Conservation (phyloP, 345 rosid genomes). For the Citrus mangshanensis region DNA sequence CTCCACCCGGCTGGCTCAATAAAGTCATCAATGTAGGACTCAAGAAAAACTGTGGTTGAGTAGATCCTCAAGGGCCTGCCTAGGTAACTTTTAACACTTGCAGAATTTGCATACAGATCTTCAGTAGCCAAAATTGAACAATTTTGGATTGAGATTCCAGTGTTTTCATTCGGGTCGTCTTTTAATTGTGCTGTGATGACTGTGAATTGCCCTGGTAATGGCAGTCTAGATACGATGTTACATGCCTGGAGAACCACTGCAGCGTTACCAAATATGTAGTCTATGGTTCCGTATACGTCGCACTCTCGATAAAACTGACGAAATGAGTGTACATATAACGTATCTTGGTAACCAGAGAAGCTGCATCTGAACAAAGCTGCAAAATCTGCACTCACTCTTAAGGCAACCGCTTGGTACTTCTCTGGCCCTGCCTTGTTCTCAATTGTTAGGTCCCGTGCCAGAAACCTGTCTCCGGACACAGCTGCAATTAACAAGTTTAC, state of each 20-base stretch:
- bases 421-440: slow-evolving; percentile 74
- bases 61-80: slow-evolving; percentile 80
- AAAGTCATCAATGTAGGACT: slow-evolving; percentile 64
- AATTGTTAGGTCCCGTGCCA: slow-evolving; percentile 69
- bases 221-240: slow-evolving; percentile 61
- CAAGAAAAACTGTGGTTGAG: slow-evolving; percentile 58
- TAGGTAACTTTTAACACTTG: slow-evolving; percentile 52
- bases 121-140: slow-evolving; percentile 63
- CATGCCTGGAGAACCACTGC: slow-evolving; percentile 72
- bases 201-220: slow-evolving; percentile 62
- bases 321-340: slow-evolving; percentile 64
- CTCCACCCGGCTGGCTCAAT: slow-evolving; percentile 69
- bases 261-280: slow-evolving; percentile 75
- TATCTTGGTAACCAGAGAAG: slow-evolving; percentile 68
- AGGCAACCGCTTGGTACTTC: slow-evolving; percentile 79
- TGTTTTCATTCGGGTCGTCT: slow-evolving; percentile 53
- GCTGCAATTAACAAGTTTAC: slow-evolving; percentile 32
- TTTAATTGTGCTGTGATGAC: slow-evolving; percentile 78
- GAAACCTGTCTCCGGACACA: slow-evolving; percentile 72
- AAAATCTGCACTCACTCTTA: slow-evolving; percentile 67
- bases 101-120: slow-evolving; percentile 34
- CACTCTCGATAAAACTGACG: slow-evolving; percentile 85
- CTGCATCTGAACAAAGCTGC: slow-evolving; percentile 59
- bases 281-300: slow-evolving; percentile 66
- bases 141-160: slow-evolving; percentile 81